phyloP scores from a whole-genome alignment of 2,329 filamentous ascomycete species.

The Coniochaeta sp. region DNA sequence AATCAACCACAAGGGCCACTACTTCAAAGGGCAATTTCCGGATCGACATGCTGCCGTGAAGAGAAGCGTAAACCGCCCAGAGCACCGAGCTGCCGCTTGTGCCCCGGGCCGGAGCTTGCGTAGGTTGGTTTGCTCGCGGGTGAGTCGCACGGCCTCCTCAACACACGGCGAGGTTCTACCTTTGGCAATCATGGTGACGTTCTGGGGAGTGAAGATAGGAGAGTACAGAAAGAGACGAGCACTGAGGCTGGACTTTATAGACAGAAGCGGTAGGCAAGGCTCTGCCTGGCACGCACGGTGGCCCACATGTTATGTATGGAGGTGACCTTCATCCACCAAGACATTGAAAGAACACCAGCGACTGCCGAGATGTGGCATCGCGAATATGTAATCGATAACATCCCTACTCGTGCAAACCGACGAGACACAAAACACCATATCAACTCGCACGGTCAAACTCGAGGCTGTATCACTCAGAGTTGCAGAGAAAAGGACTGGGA shows the following conservation, averaged over 20 bases:
- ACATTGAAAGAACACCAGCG: background rate
- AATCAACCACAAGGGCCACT: conserved; percentile 47
- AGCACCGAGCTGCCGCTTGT: background rate
- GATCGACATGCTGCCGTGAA: conserved; percentile 18
- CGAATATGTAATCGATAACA: no score
- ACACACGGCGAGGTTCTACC: background rate
- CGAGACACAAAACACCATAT: no score
- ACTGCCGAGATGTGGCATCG: background rate
- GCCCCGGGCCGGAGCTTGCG: background rate
- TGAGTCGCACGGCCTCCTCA: background rate
- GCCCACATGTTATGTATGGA: background rate
- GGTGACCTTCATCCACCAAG: background rate
- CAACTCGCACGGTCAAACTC: no score
- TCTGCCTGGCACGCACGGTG: background rate
- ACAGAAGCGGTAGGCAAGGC: background rate
- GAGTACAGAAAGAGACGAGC: background rate
- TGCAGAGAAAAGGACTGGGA: no score
- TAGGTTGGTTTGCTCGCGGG: background rate
- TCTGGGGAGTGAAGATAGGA: background rate
- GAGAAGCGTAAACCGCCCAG: background rate
- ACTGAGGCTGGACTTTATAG: background rate
- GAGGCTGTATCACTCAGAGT: no score
- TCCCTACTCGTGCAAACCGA: no score
- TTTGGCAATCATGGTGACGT: background rate
- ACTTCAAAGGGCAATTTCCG: conserved; percentile 54